These are phyloP conservation scores for Lepidium didymum DNA, from an alignment of 345 rosid genomes.

Conservation along the genomic window DNA sequence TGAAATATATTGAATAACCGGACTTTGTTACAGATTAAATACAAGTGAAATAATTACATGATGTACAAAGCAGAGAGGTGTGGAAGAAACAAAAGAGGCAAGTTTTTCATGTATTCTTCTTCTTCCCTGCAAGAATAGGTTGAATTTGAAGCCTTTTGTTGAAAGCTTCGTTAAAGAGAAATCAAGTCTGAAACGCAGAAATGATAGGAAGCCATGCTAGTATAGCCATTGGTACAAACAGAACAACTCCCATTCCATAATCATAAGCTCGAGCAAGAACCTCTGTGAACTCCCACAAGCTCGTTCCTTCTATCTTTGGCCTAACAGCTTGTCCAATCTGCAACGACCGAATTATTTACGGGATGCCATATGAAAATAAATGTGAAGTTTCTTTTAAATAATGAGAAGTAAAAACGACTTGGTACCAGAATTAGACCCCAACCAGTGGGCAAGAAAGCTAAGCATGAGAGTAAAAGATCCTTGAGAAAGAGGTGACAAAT, in stretches of 20 bases:
- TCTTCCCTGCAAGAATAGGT: slow-evolving; percentile 86
- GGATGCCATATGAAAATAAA: background rate
- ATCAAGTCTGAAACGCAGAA: slow-evolving; percentile 78
- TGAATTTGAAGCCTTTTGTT: slow-evolving; percentile 79
- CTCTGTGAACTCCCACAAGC: slow-evolving; percentile 66
- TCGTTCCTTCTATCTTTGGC: slow-evolving; percentile 60
- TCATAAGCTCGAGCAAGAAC: slow-evolving; percentile 84
- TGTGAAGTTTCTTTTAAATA: background rate
- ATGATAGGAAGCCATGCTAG: slow-evolving; percentile 91
- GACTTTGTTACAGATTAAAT: slow-evolving; percentile 10
- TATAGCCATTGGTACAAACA: slow-evolving; percentile 77
- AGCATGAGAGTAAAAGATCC: slow-evolving; percentile 73
- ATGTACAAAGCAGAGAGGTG: slow-evolving; percentile 15
- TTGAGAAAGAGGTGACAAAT: slow-evolving; percentile 61
- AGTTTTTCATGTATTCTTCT: slow-evolving; percentile 34
- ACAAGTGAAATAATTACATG: slow-evolving; percentile 11
- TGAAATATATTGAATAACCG: background rate
- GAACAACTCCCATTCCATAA: slow-evolving; percentile 84
- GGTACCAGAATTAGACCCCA: slow-evolving; percentile 93
- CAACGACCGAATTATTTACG: background rate
- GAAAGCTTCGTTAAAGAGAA: slow-evolving; percentile 90
- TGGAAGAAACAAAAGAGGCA: background rate
- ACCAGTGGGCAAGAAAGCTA: slow-evolving; percentile 90
- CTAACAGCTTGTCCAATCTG: slow-evolving; percentile 92
- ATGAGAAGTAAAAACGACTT: background rate